A percentile compares a stretch with the other conserved stretches of the same genome.
These are phyloP conservation scores for Cruciata laevipes DNA, from an alignment of 257 asterid genomes.

Conservation along the genomic window DNA sequence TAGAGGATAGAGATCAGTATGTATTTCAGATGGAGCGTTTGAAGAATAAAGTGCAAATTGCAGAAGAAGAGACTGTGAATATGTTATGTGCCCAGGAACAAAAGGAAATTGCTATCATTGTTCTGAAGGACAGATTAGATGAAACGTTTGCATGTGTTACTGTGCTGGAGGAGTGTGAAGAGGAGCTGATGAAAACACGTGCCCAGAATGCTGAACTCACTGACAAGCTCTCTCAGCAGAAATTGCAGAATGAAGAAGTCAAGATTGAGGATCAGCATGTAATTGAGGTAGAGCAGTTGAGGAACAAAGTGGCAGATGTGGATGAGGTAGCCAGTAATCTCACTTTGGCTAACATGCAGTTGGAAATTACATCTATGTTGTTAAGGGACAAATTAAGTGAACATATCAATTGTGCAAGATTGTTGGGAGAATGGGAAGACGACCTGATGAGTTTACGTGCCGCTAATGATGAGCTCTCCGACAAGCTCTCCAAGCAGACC, in stretches of 20 bases:
- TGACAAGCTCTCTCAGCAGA: slow-evolving; percentile 52
- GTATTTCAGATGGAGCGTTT: slow-evolving; percentile 39
- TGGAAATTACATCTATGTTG: slow-evolving; percentile 42
- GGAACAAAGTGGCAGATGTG: slow-evolving; percentile 25
- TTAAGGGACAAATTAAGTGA: slow-evolving; percentile 54
- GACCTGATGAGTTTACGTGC: slow-evolving; percentile 36
- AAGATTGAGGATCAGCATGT: slow-evolving; percentile 14
- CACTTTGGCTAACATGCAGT: slow-evolving; percentile 48
- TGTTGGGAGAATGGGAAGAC: slow-evolving; percentile 35
- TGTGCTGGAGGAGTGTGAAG: slow-evolving; percentile 37
- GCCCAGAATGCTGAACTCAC: slow-evolving; percentile 45
- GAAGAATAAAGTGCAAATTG: slow-evolving; percentile 25
- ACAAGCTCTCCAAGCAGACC: slow-evolving; percentile 61
- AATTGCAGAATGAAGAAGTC: slow-evolving; percentile 60
- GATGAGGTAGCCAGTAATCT: slow-evolving; percentile 44
- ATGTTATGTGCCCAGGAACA: slow-evolving; percentile 51
- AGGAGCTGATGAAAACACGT: slow-evolving; percentile 37
- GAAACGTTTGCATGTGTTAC: slow-evolving; percentile 35
- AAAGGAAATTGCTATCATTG: slow-evolving; percentile 43
- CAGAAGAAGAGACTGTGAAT: slow-evolving; percentile 44
- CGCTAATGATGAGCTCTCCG: slow-evolving; percentile 48
- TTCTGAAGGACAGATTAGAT: slow-evolving; percentile 46
- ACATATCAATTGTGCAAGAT: slow-evolving; percentile 23
- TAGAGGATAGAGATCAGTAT: slow-evolving; percentile 27
- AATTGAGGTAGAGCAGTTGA: slow-evolving; percentile 9